Percentiles rank a stretch among this genome's conserved stretches.
These are phyloP conservation scores for Kodamaea derodonti DNA, from an alignment of 1,139 yeast species.

Conservation along the genomic window DNA sequence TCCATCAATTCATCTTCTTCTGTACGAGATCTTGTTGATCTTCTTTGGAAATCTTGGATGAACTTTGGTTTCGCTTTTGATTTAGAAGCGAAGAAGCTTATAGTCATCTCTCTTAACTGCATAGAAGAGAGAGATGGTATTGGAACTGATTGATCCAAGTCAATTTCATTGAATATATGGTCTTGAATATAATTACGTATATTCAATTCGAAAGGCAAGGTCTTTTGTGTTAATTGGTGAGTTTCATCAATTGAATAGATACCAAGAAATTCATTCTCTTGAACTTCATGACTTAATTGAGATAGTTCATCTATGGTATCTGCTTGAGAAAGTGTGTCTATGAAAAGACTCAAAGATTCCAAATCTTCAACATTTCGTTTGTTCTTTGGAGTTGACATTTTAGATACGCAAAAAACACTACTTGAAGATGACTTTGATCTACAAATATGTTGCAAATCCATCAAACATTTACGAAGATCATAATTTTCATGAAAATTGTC, in stretches of 20 bases:
- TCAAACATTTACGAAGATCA: slow-evolving; percentile 57
- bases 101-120: slow-evolving; percentile 8
- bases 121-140: slow-evolving; percentile 6
- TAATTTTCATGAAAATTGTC: slow-evolving; percentile 18
- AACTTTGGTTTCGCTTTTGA: slow-evolving; percentile 17
- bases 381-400: neutral
- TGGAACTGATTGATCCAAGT: neutral
- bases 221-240: slow-evolving; percentile 16
- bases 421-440: slow-evolving; percentile 30
- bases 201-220: slow-evolving; percentile 35
- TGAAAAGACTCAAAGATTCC: slow-evolving; percentile 8
- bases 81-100: slow-evolving; percentile 17
- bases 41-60: slow-evolving; percentile 14
- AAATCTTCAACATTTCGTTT: slow-evolving; percentile 4
- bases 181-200: slow-evolving; percentile 23
- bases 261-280: slow-evolving; percentile 37
- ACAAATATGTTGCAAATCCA: slow-evolving; percentile 26
- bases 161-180: neutral
- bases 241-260: slow-evolving; percentile 27
- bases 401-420: slow-evolving; percentile 27
- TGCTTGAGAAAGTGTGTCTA: slow-evolving; percentile 35
- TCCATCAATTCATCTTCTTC: slow-evolving; percentile 1
- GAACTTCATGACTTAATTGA: slow-evolving; percentile 29
- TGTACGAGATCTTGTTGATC: slow-evolving; percentile 11
- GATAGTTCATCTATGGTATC: slow-evolving; percentile 42